These are phyloP conservation scores for Ogataea paraovalis DNA, from an alignment of 805 yeast species.

Conservation along the genomic window DNA sequence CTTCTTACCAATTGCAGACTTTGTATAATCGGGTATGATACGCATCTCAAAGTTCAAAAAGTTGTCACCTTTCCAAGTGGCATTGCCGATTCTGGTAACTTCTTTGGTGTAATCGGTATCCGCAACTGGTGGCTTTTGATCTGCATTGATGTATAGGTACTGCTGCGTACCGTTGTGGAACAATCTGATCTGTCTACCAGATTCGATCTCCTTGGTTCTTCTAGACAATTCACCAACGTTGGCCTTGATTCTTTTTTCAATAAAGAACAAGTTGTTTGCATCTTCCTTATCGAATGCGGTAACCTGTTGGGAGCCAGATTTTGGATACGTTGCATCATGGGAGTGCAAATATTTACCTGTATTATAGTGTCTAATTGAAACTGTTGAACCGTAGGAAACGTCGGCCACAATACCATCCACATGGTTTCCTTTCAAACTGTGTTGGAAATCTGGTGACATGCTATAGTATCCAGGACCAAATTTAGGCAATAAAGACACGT, in stretches of 20 bases:
- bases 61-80: slow-evolving; percentile 58
- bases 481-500: slow-evolving; percentile 44
- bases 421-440: slow-evolving; percentile 45
- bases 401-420: slow-evolving; percentile 49
- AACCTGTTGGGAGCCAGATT: slow-evolving; percentile 72
- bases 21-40: slow-evolving; percentile 38
- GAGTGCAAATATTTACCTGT: slow-evolving; percentile 84
- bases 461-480: slow-evolving; percentile 58
- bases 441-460: slow-evolving; percentile 66
- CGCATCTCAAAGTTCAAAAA: slow-evolving; percentile 69
- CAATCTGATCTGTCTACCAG: slow-evolving; percentile 59
- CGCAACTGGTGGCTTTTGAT: slow-evolving; percentile 76
- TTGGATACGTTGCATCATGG: slow-evolving; percentile 63
- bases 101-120: slow-evolving; percentile 89
- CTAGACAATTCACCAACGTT: slow-evolving; percentile 36
- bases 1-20: slow-evolving; percentile 31
- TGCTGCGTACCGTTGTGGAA: slow-evolving; percentile 67
- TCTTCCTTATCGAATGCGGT: slow-evolving; percentile 62
- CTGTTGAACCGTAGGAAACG: slow-evolving; percentile 66
- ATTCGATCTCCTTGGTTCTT: slow-evolving; percentile 29
- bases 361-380: slow-evolving; percentile 66
- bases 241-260: slow-evolving; percentile 45
- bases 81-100: slow-evolving; percentile 68
- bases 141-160: slow-evolving; percentile 60
- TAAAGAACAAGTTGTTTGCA: slow-evolving; percentile 66